Percentiles rank a stretch among this genome's conserved stretches.
Conservation (phyloP, 2,329 filamentous ascomycete species). For the Elsinoe australis region DNA sequence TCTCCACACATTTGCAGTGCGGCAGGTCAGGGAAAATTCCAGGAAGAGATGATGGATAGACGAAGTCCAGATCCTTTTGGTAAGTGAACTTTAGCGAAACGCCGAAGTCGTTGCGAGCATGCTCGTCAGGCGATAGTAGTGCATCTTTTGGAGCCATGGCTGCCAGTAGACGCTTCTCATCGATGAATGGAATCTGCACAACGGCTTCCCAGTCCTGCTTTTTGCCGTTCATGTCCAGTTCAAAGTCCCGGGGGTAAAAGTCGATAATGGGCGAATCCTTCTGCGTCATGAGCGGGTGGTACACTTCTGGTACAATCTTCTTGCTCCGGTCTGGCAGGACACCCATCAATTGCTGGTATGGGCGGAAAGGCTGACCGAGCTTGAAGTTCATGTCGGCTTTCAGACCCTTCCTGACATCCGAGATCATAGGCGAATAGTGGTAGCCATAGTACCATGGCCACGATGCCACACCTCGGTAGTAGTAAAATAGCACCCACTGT, state of each 20-base stretch:
- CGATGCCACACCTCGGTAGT: conserved; percentile 92
- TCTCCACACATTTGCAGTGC: conserved; percentile 85
- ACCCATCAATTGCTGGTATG: conserved; percentile 96
- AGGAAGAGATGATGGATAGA: conserved; percentile 78
- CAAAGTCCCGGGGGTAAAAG: conserved; percentile 95
- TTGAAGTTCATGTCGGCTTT: conserved; percentile 84
- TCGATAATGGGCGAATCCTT: conserved; percentile 88
- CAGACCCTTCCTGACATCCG: conserved; percentile 83
- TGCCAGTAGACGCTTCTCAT: conserved; percentile 73
- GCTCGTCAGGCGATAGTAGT: conserved; percentile 69
- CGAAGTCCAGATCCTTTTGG: conserved; percentile 65
- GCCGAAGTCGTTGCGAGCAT: conserved; percentile 78
- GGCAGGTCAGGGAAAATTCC: conserved; percentile 85
- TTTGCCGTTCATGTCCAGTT: conserved; percentile 98
- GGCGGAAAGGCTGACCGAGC: conserved; percentile 88
- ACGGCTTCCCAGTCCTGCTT: conserved; percentile 99
- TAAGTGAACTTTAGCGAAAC: conserved; percentile 91
- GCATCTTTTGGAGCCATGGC: conserved; percentile 83
- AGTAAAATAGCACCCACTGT: conserved; percentile 97
- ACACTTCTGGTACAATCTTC: conserved; percentile 80
- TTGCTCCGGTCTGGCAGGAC: conserved; percentile 96
- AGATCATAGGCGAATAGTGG: conserved; percentile 96
- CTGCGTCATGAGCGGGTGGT: conserved; percentile 88
- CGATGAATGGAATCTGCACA: conserved; percentile 97
- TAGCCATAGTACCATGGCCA: conserved; percentile 99